Evolutionary conservation across 2,329 filamentous ascomycete genomes (phyloP).

Genomic region (Aspergillus sp.): DNA sequence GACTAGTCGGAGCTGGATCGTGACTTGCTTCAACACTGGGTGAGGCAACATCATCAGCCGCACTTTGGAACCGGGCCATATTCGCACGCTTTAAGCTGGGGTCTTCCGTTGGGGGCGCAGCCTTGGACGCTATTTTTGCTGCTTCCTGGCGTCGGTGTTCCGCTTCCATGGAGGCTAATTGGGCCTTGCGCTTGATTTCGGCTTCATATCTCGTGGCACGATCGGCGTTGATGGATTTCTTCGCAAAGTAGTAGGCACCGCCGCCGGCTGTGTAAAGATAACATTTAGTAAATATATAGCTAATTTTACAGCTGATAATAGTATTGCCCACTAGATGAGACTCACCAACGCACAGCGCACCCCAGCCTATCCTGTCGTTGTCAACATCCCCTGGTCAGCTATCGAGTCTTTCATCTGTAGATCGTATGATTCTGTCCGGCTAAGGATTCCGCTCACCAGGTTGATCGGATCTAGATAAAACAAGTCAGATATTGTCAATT

Average conservation of each 20-base stretch:
- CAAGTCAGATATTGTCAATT: conserved; percentile 7
- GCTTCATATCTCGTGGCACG: conserved; percentile 68
- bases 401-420: neutral
- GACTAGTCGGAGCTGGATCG: conserved; percentile 82
- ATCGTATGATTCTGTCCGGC: neutral
- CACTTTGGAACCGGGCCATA: conserved; percentile 21
- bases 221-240: conserved; percentile 88
- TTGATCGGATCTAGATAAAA: conserved; percentile 49
- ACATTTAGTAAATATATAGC: too few relatives aligned
- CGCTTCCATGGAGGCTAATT: conserved; percentile 30
- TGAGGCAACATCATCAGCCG: conserved; percentile 50
- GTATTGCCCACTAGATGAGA: conserved; percentile 2
- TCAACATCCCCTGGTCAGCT: conserved; percentile 10
- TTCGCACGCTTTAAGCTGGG: conserved; percentile 32
- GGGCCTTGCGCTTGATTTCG: conserved; percentile 56
- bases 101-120: conserved; percentile 17
- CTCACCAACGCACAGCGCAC: conserved; percentile 76
- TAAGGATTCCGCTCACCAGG: conserved; percentile 47
- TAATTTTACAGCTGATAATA: neutral
- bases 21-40: conserved; percentile 68
- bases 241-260: conserved; percentile 93
- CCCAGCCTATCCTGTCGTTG: conserved; percentile 78
- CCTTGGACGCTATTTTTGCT: conserved; percentile 5
- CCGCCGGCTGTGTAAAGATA: conserved; percentile 62
- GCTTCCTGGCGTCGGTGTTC: conserved; percentile 28